Percentiles rank a stretch among this genome's conserved stretches.
phyloP scores from a whole-genome alignment of 192 early-diverging fungal genomes.

The Backusella macrospora region DNA sequence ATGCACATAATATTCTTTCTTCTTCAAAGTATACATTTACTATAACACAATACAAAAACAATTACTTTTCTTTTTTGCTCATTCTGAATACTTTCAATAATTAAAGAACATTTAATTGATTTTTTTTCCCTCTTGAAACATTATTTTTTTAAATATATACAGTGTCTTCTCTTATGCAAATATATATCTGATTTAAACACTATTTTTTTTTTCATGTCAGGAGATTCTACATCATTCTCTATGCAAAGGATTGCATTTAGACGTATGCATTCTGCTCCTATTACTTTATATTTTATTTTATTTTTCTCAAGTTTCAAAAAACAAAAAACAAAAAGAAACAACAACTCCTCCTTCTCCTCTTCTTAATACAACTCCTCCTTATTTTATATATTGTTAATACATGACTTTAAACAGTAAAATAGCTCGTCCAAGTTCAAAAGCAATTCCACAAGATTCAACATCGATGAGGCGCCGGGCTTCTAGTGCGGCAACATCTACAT shows the following conservation, averaged over 20 bases:
- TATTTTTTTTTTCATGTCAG: not conserved
- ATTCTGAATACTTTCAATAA: not conserved
- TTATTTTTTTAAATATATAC: not conserved
- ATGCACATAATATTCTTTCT: not conserved
- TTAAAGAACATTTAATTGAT: not conserved
- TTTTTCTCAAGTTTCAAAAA: constrained; percentile 9
- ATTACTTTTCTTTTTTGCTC: not conserved
- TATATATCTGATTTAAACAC: not conserved
- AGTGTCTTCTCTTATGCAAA: not conserved
- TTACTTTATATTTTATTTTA: not conserved
- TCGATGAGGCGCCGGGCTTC: not conserved
- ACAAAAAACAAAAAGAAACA: not conserved
- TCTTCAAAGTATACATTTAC: not conserved
- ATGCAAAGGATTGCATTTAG: constrained; percentile 23
- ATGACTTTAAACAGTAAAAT: constrained; percentile 19
- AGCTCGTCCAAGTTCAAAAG: constrained; percentile 8
- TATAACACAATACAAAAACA: no score
- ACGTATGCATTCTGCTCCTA: constrained; percentile 25
- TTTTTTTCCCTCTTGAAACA: not conserved
- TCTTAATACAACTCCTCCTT: not conserved
- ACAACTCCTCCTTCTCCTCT: no score
- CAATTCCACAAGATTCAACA: not conserved
- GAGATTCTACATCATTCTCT: constrained; percentile 12
- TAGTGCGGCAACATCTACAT: not conserved
- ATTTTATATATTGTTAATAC: not conserved